These are phyloP conservation scores for Vigna angularis DNA, from an alignment of 306 rosid genomes.

Conservation along the genomic window DNA sequence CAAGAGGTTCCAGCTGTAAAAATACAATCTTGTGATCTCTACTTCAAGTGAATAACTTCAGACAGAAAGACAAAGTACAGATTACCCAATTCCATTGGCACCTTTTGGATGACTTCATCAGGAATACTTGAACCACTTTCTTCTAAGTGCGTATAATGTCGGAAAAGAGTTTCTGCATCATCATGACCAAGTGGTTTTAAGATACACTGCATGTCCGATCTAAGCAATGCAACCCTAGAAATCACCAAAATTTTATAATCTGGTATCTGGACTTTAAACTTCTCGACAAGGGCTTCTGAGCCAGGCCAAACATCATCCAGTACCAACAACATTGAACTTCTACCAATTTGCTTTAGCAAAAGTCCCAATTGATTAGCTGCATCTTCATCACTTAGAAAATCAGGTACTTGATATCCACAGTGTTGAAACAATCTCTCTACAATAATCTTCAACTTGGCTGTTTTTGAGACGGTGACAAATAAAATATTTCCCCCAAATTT, in stretches of 20 bases:
- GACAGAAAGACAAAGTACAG: not conserved
- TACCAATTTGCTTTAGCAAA: constrained; percentile 37
- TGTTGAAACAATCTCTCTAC: constrained; percentile 47
- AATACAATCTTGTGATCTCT: not conserved
- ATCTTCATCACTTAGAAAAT: constrained; percentile 39
- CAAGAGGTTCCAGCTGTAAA: not conserved
- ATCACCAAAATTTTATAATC: constrained; percentile 70
- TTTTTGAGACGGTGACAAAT: constrained; percentile 53
- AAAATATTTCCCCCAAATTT: constrained; percentile 55
- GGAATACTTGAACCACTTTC: constrained; percentile 36
- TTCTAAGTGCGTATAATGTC: constrained; percentile 45
- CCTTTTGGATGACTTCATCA: constrained; percentile 51
- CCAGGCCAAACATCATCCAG: constrained; percentile 74
- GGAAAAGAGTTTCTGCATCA: constrained; percentile 65
- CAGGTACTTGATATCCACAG: constrained; percentile 39
- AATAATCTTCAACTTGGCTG: constrained; percentile 52
- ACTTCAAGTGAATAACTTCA: not conserved
- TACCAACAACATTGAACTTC: constrained; percentile 54
- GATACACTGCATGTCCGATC: constrained; percentile 35
- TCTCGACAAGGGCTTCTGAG: constrained; percentile 59
- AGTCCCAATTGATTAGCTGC: constrained; percentile 31
- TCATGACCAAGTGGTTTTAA: constrained; percentile 48
- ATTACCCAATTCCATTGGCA: constrained; percentile 20
- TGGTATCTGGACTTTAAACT: constrained; percentile 45
- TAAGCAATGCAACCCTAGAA: constrained; percentile 56